Base-by-base conservation (phyloP, 768 basidiomycete genomes). In the Hortiboletus flavorubellus region DNA sequence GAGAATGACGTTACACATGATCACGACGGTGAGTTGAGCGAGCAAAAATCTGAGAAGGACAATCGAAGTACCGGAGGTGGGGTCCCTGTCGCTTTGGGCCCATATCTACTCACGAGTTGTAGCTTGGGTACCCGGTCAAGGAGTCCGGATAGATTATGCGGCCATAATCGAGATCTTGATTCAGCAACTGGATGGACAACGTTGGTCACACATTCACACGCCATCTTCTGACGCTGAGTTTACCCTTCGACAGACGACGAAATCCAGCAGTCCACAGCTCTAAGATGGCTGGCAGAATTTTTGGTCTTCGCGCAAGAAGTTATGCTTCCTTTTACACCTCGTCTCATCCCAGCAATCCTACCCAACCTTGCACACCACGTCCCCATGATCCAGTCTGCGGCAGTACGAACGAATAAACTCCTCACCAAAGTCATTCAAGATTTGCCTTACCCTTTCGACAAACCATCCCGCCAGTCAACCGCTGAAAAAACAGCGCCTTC, bases 41-140 rank as follows among this genome's bases (percentile, higher is more conserved):
- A 85, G 29, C 64, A 65, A 33, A 67, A 72, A 30, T 73, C 78
- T 0, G 82, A 61, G 16, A 63, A 72, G 45, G 82, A 85, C 54
- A 75, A 81, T 49, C 77, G 84, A 39, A 83, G 85, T 58, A 78
- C 80, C 21, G 91, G 91, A 61, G 79, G 89, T 89, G 61, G 58
- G 78, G 1, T 51, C 33, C 29, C 6, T 29, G 41, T 48, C 39
- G 9, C 15, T 54, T 39, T 44, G 18, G 8, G 8, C 55, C 39
- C 38, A 8, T 46, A 4, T 52, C 46, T 53, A 16, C 59, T 64
- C 18, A 62, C 21, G 8, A 11, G 18, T 29, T 26, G 42, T 59
- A 91, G 89, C 83, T 38, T 98, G 93, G 93, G 75, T 89, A 29
- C 95, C 94, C 16, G 97, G 96, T 4, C 93, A 98, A 74, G 95